These are phyloP conservation scores for Cutaneotrichosporon cavernicola DNA, from an alignment of 1,284 basidiomycete genomes.

Conservation along the genomic window DNA sequence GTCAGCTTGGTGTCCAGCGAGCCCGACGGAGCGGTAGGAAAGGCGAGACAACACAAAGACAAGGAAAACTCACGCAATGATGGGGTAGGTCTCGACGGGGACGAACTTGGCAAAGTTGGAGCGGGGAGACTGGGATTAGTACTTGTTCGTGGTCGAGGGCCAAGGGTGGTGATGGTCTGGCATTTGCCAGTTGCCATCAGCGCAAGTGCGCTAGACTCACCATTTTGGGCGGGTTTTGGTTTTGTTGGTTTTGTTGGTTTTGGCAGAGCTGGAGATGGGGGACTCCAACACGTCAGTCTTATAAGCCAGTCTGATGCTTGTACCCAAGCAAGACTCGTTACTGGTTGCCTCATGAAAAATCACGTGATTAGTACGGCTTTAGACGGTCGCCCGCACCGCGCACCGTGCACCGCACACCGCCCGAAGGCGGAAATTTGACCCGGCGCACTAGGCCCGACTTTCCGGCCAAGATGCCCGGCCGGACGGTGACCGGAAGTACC, in stretches of 20 bases:
- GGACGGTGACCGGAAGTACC: no score
- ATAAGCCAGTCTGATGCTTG: neutral
- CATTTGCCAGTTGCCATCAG: neutral
- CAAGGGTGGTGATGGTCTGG: neutral
- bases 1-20: neutral
- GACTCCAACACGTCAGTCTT: neutral
- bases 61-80: constrained; percentile 35
- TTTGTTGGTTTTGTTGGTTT: neutral
- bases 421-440: constrained; percentile 1
- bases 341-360: neutral
- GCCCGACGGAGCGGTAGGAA: neutral
- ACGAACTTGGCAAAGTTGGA: constrained; percentile 2
- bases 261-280: neutral
- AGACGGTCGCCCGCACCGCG: neutral
- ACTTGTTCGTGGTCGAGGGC: neutral
- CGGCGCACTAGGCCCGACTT: neutral
- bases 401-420: neutral
- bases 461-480: no score
- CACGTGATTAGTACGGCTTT: neutral
- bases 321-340: neutral
- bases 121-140: no score
- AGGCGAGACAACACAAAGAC: neutral
- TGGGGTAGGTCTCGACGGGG: constrained; percentile 35
- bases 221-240: constrained; percentile 7
- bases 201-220: constrained; percentile 9